Evolutionary conservation across 2,329 filamentous ascomycete species (phyloP), one percentile per base, ranked within the genome.

Genomic region (Hymenoscyphus fraxineus): DNA sequence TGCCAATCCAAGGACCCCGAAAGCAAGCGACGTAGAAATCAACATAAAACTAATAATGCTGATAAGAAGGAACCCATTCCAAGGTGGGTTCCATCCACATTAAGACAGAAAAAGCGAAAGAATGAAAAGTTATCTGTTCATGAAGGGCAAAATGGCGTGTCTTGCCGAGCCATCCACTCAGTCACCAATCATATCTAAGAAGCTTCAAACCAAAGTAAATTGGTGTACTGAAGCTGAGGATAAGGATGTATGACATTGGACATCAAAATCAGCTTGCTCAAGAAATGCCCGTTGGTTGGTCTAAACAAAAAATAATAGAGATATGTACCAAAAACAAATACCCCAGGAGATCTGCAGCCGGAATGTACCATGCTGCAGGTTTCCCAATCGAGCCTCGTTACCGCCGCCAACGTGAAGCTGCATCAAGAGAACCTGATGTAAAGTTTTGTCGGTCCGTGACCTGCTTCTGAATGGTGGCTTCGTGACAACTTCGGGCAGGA

Each of bases 401-500:
- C 44, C 19, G 44, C 22, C n/a, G 12, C 44, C 44, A 51, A 10
- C 44, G 19, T 51, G 27, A 51, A 51, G 44, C 44, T 51, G 6
- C 44, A 51, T 51, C 12, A 10, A 19, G 44, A 51, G 44, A 19
- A 19, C 44, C 44, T 51, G 44, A 51, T 19, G n/a, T 27, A 19
- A 12, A 19, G 7, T 51, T 10, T n/a, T 51, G 44, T 51, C 44
- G 44, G n/a, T 51, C 22, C 44, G 44, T 51, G 44, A 47, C 44
- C 44, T 47, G 19, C 19, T 47, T 22, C 22, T 51, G 19, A 51
- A 51, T 51, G 44, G 44, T 22, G 44, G 44, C 44, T 51, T 51
- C 44, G 44, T 51, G 44, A 51, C 44, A 51, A 51, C n/a, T 51
- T 51, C 44, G 44, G 44, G 22, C 44, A 51, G n/a, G 19, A 51